Percentiles rank a stretch among this genome's conserved stretches.
These are phyloP conservation scores for Globisporangium okanoganense DNA, from an alignment of 352 stramenopile species.

Conservation along the genomic window DNA sequence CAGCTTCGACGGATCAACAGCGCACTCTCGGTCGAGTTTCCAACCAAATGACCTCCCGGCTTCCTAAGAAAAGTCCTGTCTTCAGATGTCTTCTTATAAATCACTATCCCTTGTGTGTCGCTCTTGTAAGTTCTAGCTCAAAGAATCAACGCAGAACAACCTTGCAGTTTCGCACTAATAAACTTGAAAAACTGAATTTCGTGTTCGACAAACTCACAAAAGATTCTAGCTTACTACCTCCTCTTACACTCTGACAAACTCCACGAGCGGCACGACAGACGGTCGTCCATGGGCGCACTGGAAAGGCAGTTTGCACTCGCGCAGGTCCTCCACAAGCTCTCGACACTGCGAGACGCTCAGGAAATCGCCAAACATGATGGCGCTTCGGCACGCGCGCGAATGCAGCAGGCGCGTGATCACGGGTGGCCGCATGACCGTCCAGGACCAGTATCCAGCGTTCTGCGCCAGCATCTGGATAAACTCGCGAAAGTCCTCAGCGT, in stretches of 20 bases:
- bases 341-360: conserved; percentile 66
- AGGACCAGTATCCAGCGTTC: conserved; percentile 16
- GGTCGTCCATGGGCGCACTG: conserved; percentile 89
- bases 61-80: background rate
- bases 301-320: conserved; percentile 82
- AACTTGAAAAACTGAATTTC: too few species aligned
- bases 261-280: conserved; percentile 82
- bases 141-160: background rate
- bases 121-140: too few species aligned
- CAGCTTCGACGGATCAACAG: conserved; percentile 66
- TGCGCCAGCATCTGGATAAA: conserved; percentile 69
- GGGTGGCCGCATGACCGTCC: conserved; percentile 45
- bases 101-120: too few species aligned
- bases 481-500: conserved; percentile 76
- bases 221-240: too few species aligned
- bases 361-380: conserved; percentile 92
- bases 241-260: conserved; percentile 34
- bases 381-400: conserved; percentile 87
- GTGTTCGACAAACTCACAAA: too few species aligned
- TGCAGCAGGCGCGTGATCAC: conserved; percentile 83
- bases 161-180: background rate
- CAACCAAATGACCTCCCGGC: conserved; percentile 4
- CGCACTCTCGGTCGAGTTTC: conserved; percentile 36
- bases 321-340: conserved; percentile 66
- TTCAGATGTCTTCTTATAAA: background rate